phyloP scores from a whole-genome alignment of 768 basidiomycete species.

The Lanmaoa rubissima region DNA sequence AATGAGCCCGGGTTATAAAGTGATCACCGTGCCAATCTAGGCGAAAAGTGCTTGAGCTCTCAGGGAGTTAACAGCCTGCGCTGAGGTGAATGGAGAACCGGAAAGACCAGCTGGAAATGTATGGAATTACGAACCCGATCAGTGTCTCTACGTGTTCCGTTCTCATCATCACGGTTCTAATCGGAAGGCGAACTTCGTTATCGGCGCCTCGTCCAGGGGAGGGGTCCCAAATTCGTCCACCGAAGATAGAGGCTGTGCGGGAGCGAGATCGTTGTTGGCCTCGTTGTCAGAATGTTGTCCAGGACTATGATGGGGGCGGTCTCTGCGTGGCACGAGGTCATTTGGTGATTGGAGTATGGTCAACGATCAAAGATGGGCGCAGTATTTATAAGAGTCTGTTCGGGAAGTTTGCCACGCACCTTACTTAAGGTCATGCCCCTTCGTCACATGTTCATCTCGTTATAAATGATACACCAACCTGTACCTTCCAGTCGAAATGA shows the following conservation, averaged over 20 bases:
- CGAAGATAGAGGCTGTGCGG: slow-evolving; percentile 6
- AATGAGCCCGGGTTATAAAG: slow-evolving; percentile 12
- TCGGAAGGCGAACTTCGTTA: neutral
- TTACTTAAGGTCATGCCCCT: neutral
- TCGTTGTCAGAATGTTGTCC: neutral
- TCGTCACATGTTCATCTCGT: slow-evolving; percentile 19
- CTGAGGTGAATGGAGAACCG: neutral
- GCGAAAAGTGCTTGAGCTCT: neutral
- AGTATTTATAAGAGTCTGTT: neutral
- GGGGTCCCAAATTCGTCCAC: neutral
- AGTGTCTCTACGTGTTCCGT: slow-evolving; percentile 6
- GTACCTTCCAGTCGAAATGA: slow-evolving; percentile 1
- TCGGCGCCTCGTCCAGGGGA: neutral
- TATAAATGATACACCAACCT: neutral
- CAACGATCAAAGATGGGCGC: neutral
- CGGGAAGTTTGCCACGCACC: neutral
- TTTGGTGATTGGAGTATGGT: neutral
- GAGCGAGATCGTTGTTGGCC: neutral
- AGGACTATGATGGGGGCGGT: neutral
- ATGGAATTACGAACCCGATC: neutral
- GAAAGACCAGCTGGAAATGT: neutral
- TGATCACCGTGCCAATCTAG: slow-evolving; percentile 18
- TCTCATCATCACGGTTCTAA: slow-evolving; percentile 15
- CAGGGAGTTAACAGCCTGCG: neutral
- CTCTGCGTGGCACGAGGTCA: neutral